A percentile compares a stretch with the other conserved stretches of the same genome.
phyloP scores from a whole-genome alignment of 1,284 basidiomycete species.

The Leccinum colubrinum region DNA sequence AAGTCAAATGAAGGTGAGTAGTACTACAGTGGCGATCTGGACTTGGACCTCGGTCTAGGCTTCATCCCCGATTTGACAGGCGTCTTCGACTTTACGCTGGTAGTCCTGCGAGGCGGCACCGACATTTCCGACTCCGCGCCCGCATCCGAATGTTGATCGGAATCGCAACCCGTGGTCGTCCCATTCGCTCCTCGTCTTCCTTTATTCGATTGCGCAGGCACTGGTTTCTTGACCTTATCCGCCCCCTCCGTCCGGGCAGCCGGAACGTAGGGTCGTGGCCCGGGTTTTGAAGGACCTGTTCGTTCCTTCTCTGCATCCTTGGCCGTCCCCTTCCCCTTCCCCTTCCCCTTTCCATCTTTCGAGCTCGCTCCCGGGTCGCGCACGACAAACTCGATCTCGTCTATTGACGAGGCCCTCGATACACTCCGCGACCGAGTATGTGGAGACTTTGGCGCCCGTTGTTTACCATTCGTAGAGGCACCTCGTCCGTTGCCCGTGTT shows the following conservation, averaged over 20 bases:
- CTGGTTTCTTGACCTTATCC: background rate
- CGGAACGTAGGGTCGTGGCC: background rate
- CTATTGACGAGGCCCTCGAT: slow-evolving; percentile 11
- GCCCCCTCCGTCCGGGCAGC: background rate
- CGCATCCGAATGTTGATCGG: background rate
- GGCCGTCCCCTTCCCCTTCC: background rate
- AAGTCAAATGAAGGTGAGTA: too few relatives aligned
- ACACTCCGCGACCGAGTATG: background rate
- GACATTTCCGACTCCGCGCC: slow-evolving; percentile 7
- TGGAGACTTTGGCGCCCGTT: background rate
- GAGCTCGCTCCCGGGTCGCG: background rate
- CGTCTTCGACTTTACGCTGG: slow-evolving; percentile 9
- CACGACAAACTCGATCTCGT: slow-evolving; percentile 22
- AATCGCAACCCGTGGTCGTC: slow-evolving; percentile 1
- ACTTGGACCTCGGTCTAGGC: slow-evolving; percentile 16
- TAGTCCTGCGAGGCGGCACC: slow-evolving; percentile 13
- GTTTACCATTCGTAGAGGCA: background rate
- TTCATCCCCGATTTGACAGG: slow-evolving; percentile 33
- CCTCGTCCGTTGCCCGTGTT: background rate
- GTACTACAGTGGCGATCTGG: background rate
- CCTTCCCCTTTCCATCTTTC: background rate
- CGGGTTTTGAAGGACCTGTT: background rate
- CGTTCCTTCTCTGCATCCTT: background rate
- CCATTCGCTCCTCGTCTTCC: background rate
- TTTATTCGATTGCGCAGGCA: background rate